Conservation (phyloP, 2,329 filamentous ascomycete genomes). For the Volutella citrinella region DNA sequence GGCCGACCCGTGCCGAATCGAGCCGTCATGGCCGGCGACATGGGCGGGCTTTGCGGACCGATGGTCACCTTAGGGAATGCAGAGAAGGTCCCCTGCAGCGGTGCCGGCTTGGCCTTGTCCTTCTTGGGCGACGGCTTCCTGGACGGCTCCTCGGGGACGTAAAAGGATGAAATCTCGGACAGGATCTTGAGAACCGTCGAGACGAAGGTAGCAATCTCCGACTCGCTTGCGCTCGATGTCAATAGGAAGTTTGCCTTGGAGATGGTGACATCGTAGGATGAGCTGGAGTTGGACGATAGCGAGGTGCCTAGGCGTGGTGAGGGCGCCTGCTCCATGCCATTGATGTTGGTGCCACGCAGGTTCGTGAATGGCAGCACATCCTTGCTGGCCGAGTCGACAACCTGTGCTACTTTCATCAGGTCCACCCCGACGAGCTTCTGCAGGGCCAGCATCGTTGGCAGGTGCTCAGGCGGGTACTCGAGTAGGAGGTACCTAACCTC, state of each 20-base stretch:
- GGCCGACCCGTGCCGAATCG: constrained; percentile 10
- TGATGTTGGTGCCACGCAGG: constrained; percentile 33
- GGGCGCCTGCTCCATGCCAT: constrained; percentile 21
- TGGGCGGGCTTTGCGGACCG: constrained; percentile 18
- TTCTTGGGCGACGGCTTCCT: constrained; percentile 18
- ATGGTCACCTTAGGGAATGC: constrained; percentile 26
- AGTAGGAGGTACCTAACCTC: constrained; percentile 56
- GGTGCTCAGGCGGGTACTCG: constrained; percentile 55
- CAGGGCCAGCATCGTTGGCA: constrained; percentile 54
- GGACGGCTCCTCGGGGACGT: constrained; percentile 37
- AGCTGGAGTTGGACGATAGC: constrained; percentile 20
- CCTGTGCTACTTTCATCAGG: constrained; percentile 56
- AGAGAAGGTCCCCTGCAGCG: constrained; percentile 28
- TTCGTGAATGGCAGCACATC: constrained; percentile 37
- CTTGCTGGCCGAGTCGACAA: constrained; percentile 44
- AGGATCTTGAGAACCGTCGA: constrained; percentile 47
- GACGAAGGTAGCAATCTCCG: constrained; percentile 54
- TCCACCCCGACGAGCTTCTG: constrained; percentile 55
- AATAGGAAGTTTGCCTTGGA: constrained; percentile 57
- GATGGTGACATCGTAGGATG: constrained; percentile 33
- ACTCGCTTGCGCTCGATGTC: constrained; percentile 50
- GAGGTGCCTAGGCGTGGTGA: constrained; percentile 16
- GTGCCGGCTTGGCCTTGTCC: constrained; percentile 21
- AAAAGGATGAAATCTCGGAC: constrained; percentile 34
- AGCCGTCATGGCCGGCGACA: constrained; percentile 14